phyloP scores from a whole-genome alignment of 2,329 filamentous ascomycete genomes.

The Colletotrichum ledebouriae region DNA sequence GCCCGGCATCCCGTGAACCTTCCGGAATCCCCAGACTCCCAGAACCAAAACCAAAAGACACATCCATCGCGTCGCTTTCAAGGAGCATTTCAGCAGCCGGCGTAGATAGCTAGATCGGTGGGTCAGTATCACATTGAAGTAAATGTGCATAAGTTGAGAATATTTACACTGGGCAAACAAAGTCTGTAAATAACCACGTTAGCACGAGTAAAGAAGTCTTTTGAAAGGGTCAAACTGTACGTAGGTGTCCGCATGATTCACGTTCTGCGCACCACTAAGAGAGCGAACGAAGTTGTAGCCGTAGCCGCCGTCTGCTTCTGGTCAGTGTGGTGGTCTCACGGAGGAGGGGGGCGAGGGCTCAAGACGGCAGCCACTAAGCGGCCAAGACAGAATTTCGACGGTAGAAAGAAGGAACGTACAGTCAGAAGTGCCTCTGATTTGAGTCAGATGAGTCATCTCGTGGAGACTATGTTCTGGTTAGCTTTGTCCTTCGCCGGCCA shows the following conservation, averaged over 20 bases:
- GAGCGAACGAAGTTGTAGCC: slow-evolving; percentile 63
- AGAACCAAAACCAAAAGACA: no score
- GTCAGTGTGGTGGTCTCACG: slow-evolving; percentile 33
- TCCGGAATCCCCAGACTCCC: no score
- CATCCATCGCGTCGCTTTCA: no score
- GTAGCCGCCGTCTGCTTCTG: slow-evolving; percentile 58
- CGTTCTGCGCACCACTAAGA: slow-evolving; percentile 62
- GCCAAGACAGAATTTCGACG: no score
- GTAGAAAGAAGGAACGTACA: slow-evolving; percentile 22
- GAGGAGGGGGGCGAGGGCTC: neutral
- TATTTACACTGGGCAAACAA: slow-evolving; percentile 51
- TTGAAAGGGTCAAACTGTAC: no score
- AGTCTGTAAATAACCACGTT: neutral
- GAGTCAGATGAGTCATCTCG: slow-evolving; percentile 73
- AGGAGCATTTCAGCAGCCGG: slow-evolving; percentile 52
- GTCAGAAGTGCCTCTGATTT: slow-evolving; percentile 70
- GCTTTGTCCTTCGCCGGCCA: neutral
- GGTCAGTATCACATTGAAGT: no score
- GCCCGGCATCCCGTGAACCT: no score
- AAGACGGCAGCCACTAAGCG: neutral
- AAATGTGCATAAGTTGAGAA: no score
- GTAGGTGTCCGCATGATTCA: slow-evolving; percentile 74
- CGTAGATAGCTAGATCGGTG: slow-evolving; percentile 4
- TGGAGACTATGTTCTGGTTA: slow-evolving; percentile 59
- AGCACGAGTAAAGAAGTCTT: no score